phyloP scores from a whole-genome alignment of 805 yeast species.

The Candida pseudofarinosa region DNA sequence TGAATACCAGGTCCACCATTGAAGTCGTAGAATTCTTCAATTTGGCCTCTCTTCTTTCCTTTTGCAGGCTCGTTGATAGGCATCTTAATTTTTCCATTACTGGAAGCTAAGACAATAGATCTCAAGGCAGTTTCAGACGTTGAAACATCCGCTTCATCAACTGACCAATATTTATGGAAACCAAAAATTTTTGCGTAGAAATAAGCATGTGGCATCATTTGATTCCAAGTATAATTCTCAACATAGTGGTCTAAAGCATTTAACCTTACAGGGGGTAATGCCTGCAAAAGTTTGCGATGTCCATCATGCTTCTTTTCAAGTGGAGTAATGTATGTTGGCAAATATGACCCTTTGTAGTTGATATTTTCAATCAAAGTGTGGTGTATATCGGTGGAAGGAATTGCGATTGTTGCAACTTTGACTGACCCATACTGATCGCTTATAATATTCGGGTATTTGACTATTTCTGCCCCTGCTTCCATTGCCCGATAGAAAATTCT shows the following conservation, averaged over 20 bases:
- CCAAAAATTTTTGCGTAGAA: conserved; percentile 63
- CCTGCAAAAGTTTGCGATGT: conserved; percentile 3
- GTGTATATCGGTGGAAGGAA: conserved; percentile 54
- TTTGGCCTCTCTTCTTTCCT: conserved; percentile 65
- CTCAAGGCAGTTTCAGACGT: conserved; percentile 67
- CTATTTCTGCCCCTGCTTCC: conserved; percentile 46
- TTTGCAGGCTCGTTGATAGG: conserved; percentile 84
- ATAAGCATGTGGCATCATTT: conserved; percentile 54
- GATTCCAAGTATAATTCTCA: conserved; percentile 70
- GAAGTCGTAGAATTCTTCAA: conserved; percentile 75
- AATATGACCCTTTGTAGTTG: conserved; percentile 37
- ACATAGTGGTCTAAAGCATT: conserved; percentile 71
- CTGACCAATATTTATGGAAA: conserved; percentile 80
- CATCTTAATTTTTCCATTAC: conserved; percentile 63
- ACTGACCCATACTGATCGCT: conserved; percentile 51
- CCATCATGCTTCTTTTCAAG: not conserved
- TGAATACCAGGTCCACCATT: conserved; percentile 83
- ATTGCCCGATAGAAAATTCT: conserved; percentile 44
- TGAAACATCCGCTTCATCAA: conserved; percentile 70
- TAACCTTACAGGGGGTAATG: conserved; percentile 35
- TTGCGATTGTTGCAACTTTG: conserved; percentile 42
- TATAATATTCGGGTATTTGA: conserved; percentile 21
- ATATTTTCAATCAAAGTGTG: conserved; percentile 63
- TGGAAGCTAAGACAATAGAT: conserved; percentile 74
- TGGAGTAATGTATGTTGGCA: conserved; percentile 36